Conservation (phyloP, 257 asterid genomes). For the Solanum pimpinellifolium region DNA sequence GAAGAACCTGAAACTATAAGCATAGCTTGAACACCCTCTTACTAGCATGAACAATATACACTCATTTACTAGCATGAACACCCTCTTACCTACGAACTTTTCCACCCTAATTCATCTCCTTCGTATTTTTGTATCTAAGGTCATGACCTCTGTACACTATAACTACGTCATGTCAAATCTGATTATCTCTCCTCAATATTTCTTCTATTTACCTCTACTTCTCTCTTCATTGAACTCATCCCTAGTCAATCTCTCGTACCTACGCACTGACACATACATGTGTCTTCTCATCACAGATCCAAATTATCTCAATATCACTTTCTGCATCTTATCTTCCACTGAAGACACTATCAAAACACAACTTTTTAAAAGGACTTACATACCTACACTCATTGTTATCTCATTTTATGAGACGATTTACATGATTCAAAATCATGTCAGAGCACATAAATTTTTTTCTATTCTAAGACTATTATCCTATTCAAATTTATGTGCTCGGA, state of each 20-base stretch:
- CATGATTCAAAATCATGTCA: background rate
- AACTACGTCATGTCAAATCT: background rate
- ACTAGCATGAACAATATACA: background rate
- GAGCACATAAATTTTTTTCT: background rate
- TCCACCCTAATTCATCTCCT: background rate
- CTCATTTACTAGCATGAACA: background rate
- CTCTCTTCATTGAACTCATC: background rate
- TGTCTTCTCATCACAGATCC: background rate
- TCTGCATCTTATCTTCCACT: background rate
- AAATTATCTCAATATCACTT: too few species aligned
- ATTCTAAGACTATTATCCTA: background rate
- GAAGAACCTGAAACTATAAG: background rate
- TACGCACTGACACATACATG: background rate
- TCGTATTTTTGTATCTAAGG: background rate
- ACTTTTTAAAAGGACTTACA: background rate
- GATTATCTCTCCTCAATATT: background rate
- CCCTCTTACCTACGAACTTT: background rate
- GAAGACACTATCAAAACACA: background rate
- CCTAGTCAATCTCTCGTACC: background rate
- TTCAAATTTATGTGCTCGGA: background rate
- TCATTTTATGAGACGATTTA: background rate
- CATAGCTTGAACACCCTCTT: too few species aligned
- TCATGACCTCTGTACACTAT: background rate
- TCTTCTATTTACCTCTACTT: too few species aligned
- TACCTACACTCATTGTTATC: background rate